These are phyloP conservation scores for Furcasterigmium sp. DNA, from an alignment of 2,329 filamentous ascomycete species.

Conservation along the genomic window DNA sequence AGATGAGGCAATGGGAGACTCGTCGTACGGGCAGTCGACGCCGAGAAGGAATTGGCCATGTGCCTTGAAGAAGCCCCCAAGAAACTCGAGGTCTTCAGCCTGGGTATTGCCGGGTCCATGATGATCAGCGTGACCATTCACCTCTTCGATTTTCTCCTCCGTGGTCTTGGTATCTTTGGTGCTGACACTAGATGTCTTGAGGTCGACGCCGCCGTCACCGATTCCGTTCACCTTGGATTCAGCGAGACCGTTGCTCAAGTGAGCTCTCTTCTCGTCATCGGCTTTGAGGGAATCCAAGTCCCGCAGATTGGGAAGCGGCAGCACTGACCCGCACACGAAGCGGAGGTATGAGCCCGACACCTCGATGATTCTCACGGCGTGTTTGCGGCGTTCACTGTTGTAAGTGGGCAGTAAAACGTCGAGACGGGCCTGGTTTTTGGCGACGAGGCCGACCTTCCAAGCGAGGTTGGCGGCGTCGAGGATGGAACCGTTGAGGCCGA, in stretches of 20 bases:
- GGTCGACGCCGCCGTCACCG: too few relatives aligned
- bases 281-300: constrained; percentile 8
- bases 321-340: constrained; percentile 17
- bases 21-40: constrained; percentile 17
- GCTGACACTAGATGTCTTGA: too few relatives aligned
- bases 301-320: constrained; percentile 13
- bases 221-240: too few relatives aligned
- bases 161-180: too few relatives aligned
- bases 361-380: background rate
- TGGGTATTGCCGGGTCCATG: too few relatives aligned
- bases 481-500: constrained; percentile 29
- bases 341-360: background rate
- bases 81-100: constrained; percentile 12
- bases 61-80: constrained; percentile 18
- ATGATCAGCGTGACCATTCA: too few relatives aligned
- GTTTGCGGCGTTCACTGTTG: constrained; percentile 20
- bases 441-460: constrained; percentile 26
- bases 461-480: constrained; percentile 25
- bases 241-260: too few relatives aligned
- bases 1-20: constrained; percentile 6
- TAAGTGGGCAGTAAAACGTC: constrained; percentile 22
- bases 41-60: constrained; percentile 21
- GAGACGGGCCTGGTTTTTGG: constrained; percentile 14
- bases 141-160: too few relatives aligned
- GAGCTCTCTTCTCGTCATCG: constrained; percentile 2